Base-by-base conservation (phyloP, 768 basidiomycete genomes). In the Glaciozyma martinii region DNA sequence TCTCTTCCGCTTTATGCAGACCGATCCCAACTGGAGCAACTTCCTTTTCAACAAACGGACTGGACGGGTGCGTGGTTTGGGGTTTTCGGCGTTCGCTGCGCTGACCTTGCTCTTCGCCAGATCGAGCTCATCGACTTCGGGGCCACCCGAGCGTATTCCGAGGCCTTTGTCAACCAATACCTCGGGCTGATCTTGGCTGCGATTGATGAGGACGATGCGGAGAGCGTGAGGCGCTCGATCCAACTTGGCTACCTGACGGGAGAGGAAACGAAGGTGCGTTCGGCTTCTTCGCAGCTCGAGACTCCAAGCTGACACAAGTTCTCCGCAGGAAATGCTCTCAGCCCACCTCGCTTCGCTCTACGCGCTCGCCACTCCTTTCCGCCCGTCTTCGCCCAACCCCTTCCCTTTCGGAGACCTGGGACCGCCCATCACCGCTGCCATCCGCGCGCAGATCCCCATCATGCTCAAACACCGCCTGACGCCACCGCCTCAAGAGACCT, bases 11-110 rank as follows among this genome's bases (percentile, higher is more conserved):
- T 76, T 87, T 50, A 98, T 99, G 95, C 95, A 98, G 76, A 99
- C 94, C 0, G 94, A 99, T 75, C 95, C 95, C 5, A 98, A 99
- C 72, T 98, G 90, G 89, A 88, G 90, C 13, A 98, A 98, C 76
- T 98, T 99, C 78, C 79, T 99, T 29, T 97, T 89, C 85, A 87
- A 92, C 75, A 71, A 80, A 0, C 65, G 78, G 4, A 84, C 84
- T 2, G 80, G 82, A 50, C 83, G 85, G 80, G 88, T 86, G 25
- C 49, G 63, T 30, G 75, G 16, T 7, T 21, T 68, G 8, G 25
- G 43, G 55, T 46, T 19, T 13, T 10, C n/a, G 18, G n/a, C 27
- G 37, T 50, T 23, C 0, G 8, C n/a, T 50, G 21, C 46, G 9
- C 46, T 21, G 47, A 25, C 30, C 18, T 46, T 56, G 30, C 16